A percentile compares a stretch with the other conserved stretches of the same genome.
phyloP scores from a whole-genome alignment of 176 grass and related monocot species.

The Oryza punctata region DNA sequence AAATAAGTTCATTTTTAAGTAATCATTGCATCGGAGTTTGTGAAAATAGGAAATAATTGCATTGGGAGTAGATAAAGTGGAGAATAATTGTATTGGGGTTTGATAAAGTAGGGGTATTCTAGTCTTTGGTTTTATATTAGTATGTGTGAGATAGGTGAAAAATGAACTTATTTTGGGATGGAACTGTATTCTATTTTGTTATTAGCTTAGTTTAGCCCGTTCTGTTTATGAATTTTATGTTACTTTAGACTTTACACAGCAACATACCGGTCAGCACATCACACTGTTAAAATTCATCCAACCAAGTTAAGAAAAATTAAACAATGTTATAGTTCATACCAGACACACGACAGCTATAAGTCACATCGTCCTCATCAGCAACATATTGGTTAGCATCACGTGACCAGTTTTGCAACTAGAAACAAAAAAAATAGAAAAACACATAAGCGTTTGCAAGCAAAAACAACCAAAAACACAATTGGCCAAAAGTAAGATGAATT shows the following conservation, averaged over 20 bases:
- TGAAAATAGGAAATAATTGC: too few relatives aligned
- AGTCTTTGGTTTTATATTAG: too few relatives aligned
- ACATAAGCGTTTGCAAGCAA: constrained; percentile 25
- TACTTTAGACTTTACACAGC: neutral
- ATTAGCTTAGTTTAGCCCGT: neutral
- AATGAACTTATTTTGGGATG: too few relatives aligned
- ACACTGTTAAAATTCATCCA: neutral
- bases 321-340: constrained; percentile 50
- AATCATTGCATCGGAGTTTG: too few relatives aligned
- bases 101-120: too few relatives aligned
- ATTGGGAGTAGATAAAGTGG: too few relatives aligned
- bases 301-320: constrained; percentile 24
- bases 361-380: constrained; percentile 92
- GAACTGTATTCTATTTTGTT: neutral
- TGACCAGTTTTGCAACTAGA: constrained; percentile 81
- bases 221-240: neutral
- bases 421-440: constrained; percentile 27
- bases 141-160: too few relatives aligned
- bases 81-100: too few relatives aligned
- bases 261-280: neutral
- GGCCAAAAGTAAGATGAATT: neutral
- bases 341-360: constrained; percentile 96
- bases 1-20: too few relatives aligned
- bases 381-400: constrained; percentile 93
- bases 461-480: constrained; percentile 21